Conservation (phyloP, 192 early-diverging fungal species). For the Linnemannia hyalina region DNA sequence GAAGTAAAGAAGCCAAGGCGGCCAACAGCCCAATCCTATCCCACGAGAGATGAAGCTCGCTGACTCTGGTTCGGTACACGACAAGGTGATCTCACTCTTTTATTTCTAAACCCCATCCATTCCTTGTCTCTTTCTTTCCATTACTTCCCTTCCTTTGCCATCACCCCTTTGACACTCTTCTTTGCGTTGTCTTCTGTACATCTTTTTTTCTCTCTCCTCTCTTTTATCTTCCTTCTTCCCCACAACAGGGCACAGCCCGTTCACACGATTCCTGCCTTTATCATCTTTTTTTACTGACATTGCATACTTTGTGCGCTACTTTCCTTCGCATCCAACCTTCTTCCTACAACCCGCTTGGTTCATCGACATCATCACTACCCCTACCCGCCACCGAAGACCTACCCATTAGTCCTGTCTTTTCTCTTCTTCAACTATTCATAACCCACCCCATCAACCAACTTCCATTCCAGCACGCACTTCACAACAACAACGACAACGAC, state of each 20-base stretch:
- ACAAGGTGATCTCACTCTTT: too few relatives aligned
- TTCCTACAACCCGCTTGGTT: not conserved
- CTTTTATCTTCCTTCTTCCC: not conserved
- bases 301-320: not conserved
- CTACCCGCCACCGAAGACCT: not conserved
- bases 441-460: not conserved
- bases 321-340: not conserved
- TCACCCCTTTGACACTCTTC: constrained; percentile 3
- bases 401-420: too few relatives aligned
- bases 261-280: not conserved
- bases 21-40: too few relatives aligned
- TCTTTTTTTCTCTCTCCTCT: not conserved
- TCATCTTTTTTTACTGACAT: not conserved
- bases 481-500: not conserved
- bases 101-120: not conserved
- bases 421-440: not conserved
- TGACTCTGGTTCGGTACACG: too few relatives aligned
- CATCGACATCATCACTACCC: not conserved
- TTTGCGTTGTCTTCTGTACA: not conserved
- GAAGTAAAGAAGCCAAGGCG: too few relatives aligned
- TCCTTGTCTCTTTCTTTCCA: not conserved
- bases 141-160: not conserved
- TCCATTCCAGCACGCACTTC: not conserved
- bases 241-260: not conserved
- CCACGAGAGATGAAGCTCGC: too few relatives aligned